These are phyloP conservation scores for Aspergillus novoparasiticus DNA, from an alignment of 2,329 filamentous ascomycete genomes.

Conservation along the genomic window DNA sequence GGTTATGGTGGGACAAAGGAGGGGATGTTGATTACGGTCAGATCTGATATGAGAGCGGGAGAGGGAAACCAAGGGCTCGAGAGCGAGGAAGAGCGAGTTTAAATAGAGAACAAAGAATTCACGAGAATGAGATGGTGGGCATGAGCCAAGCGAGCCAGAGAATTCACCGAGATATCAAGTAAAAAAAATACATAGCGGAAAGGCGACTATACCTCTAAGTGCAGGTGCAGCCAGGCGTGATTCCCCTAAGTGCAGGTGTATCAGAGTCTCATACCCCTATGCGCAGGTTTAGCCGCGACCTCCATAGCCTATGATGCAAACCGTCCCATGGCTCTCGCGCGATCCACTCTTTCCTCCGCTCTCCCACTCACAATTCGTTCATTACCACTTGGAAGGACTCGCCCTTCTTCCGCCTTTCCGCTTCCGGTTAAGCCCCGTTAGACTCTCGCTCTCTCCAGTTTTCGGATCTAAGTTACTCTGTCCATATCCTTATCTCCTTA, in stretches of 20 bases:
- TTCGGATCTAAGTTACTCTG: background rate
- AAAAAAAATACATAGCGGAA: constrained; percentile 26
- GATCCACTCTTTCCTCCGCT: background rate
- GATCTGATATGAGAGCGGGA: background rate
- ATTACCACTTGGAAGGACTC: background rate
- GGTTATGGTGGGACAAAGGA: background rate
- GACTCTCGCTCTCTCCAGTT: background rate
- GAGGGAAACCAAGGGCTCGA: background rate
- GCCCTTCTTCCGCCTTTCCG: background rate
- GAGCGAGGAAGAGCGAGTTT: constrained; percentile 18
- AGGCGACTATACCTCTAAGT: constrained; percentile 37
- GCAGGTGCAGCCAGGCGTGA: constrained; percentile 25
- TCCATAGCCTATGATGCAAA: constrained; percentile 1
- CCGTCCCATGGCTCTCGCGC: background rate
- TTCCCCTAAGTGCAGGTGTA: constrained; percentile 8
- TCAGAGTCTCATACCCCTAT: background rate
- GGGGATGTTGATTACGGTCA: background rate
- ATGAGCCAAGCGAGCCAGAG: constrained; percentile 1
- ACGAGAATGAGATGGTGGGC: constrained; percentile 7
- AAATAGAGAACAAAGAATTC: constrained; percentile 9
- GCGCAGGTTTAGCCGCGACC: constrained; percentile 5
- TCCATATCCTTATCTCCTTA: background rate
- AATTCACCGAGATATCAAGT: constrained; percentile 2
- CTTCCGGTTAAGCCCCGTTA: background rate
- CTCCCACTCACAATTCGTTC: background rate